Conservation (phyloP, 192 early-diverging fungal species). For the Chytriomyces hyalinus region DNA sequence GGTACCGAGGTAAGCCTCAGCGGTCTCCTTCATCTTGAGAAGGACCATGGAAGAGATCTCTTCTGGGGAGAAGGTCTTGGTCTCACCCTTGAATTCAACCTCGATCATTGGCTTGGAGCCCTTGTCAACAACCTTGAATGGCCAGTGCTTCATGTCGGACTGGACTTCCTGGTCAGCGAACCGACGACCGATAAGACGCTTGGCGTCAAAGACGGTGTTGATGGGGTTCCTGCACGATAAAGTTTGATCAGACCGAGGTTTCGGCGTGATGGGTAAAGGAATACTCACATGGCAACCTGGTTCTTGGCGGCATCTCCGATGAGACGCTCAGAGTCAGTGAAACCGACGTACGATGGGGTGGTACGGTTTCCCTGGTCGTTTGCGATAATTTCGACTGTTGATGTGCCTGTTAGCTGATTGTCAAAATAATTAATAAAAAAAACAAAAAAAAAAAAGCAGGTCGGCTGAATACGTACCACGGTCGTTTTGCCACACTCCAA, state of each 20-base stretch:
- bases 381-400: slow-evolving; percentile 89
- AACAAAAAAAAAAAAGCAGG: background rate
- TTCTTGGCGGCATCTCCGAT: slow-evolving; percentile 99
- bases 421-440: background rate
- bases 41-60: slow-evolving; percentile 98
- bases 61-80: slow-evolving; percentile 94
- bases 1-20: slow-evolving; percentile 82
- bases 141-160: slow-evolving; percentile 99
- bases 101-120: slow-evolving; percentile 88
- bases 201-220: slow-evolving; percentile 99
- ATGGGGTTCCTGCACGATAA: slow-evolving; percentile 58
- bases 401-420: background rate
- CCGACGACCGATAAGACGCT: slow-evolving; percentile 96
- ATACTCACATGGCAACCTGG: slow-evolving; percentile 83
- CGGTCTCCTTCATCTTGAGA: slow-evolving; percentile 98
- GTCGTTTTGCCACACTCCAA: slow-evolving; percentile 72
- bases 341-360: slow-evolving; percentile 95
- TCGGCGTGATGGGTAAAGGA: background rate
- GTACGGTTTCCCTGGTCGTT: slow-evolving; percentile 99
- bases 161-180: slow-evolving; percentile 93
- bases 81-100: slow-evolving; percentile 95
- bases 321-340: slow-evolving; percentile 96
- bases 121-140: slow-evolving; percentile 93
- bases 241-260: background rate
- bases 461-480: slow-evolving; percentile 36